Base-by-base conservation (phyloP, 495 filamentous ascomycete species). In the Parmelia sp. region DNA sequence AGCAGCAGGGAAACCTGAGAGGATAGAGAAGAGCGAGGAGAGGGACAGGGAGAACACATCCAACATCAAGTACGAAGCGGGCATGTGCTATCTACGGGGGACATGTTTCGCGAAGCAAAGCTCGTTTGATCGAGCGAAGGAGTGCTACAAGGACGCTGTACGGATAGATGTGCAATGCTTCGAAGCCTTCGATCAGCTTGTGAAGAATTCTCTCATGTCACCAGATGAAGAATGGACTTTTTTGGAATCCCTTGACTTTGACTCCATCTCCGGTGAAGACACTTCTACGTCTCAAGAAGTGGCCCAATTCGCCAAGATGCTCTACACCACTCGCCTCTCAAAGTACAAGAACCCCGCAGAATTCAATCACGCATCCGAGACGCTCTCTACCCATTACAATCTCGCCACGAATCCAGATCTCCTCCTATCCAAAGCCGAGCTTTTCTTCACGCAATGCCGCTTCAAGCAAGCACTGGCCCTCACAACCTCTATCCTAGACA, bases 101-200 rank as follows among this genome's bases (percentile, higher is more conserved):
- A 81, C 96, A 31, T 97, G 96, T 77, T 97, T 90, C 71, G 92
- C 94, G 23, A 97, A 96, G 74, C 91, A 96, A 76, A 99, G 97
- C 74, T 90, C 92, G 19, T 97, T 97, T 68, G 95, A 99, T 71
- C 87, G 92, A 33, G 94, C 94, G 42, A 96, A 96, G 70, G 92
- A 97, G 70, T 97, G 95, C 76, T 99, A 97, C 80, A 97, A 96
- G 77, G 90, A 95, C 69, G 94, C 94, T 10, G 90, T 97, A 49
- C 82, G 90, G 57, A 97, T 99, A 71, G 95, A 99, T 73, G 92
- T 97, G 9, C 92, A 97, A 73, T 99, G 94, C 74, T 97, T 95
- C 71, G 94, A 99, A 73, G 94, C 94, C 4, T 97, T 97, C 71
- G 92, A 96, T 64, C 91, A 96, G 74, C 82, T 99, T 58, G 96